Base-by-base conservation (phyloP, 768 basidiomycete genomes). In the Phaffia australis region DNA sequence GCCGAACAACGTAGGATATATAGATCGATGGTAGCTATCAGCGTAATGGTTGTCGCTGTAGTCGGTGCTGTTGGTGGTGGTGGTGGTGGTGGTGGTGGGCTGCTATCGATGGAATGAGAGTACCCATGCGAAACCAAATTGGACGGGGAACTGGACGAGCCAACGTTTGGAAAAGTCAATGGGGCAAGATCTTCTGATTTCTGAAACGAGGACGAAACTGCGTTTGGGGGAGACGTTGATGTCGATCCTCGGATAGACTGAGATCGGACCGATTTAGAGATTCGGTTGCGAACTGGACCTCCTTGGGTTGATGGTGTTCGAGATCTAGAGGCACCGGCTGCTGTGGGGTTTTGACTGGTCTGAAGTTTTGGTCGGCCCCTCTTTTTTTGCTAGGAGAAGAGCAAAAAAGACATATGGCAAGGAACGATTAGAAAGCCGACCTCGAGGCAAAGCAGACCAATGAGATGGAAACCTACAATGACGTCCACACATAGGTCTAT, bases 11-110 rank as follows among this genome's bases (percentile, higher is more conserved):
- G 46, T 4, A 61, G 49, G 49, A 61, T 61, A 48, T 48, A 50
- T 19, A 61, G 35, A n/a, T 61, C 60, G 49, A 61, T 61, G 9
- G 60, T 61, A 32, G 49, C 50, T 46, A 61, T 50, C 49, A 61
- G n/a, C 9, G 60, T 61, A n/a, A 61, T 29, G 60, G 52, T 61
- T 48, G 49, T 23, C 25, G 49, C 47, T 29, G 35, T 42, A 8
- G 60, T 50, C 2, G 60, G 47, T 18, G 47, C 49, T 9, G 32
- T 48, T 14, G 60, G 47, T 27, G 47, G 60, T n/a, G 60, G 60
- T n/a, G 60, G 47, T 18, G 47, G 46, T 9, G 32, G 47, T 14
- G 60, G 47, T 27, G 47, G 60, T n/a, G 60, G 60, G n/a, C n/a
- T n/a, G 7, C 49, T 50, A 19, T 48, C 49, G 46, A 27, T 51